A percentile compares a stretch with the other conserved stretches of the same genome.
Evolutionary conservation across 495 filamentous ascomycete genomes (phyloP).

Genomic region (Pseudoneurospora amorphoporcata): DNA sequence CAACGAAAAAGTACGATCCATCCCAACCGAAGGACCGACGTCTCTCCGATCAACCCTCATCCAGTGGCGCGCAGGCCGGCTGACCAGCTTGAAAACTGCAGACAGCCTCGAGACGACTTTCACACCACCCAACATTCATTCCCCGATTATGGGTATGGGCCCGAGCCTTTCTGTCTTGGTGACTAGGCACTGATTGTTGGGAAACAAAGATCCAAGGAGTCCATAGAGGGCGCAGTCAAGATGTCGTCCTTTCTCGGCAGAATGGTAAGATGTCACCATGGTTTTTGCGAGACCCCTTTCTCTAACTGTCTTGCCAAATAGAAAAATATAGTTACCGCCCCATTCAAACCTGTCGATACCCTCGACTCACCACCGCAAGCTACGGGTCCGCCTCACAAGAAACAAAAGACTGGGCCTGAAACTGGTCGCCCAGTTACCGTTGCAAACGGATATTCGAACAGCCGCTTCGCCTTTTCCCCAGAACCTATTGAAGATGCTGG

Average conservation of each 20-base stretch:
- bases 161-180: not conserved
- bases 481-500: constrained; percentile 14
- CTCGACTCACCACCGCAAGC: not conserved
- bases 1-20: constrained; percentile 5
- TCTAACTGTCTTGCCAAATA: not conserved
- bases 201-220: constrained; percentile 1
- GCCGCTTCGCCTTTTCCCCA: not conserved
- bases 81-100: constrained; percentile 3
- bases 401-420: constrained; percentile 15
- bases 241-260: not conserved
- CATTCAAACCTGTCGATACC: constrained; percentile 1
- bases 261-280: not conserved
- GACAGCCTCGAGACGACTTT: constrained; percentile 6
- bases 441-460: not conserved
- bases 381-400: constrained; percentile 9
- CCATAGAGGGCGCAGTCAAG: constrained; percentile 11
- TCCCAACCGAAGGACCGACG: not conserved
- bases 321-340: not conserved
- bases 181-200: constrained; percentile 1
- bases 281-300: not conserved
- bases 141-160: constrained; percentile 23
- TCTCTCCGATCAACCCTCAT: not conserved
- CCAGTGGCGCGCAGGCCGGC: not conserved
- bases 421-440: not conserved
- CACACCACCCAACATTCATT: constrained; percentile 16